Conservation (phyloP, 495 filamentous ascomycete genomes). For the Aspergillus avenaceus region DNA sequence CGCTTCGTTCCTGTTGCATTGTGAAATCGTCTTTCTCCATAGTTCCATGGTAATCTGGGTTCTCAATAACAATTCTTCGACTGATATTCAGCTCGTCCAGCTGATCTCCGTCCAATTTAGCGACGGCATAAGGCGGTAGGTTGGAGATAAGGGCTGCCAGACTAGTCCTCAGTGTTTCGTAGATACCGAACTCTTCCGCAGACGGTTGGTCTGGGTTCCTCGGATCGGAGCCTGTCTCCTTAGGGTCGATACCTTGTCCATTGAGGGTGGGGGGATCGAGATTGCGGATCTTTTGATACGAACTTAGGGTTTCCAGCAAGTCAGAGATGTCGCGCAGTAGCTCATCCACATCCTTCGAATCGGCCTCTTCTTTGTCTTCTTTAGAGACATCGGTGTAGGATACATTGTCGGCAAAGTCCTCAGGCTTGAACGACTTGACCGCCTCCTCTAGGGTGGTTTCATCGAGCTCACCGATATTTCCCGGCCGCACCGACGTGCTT, state of each 20-base stretch:
- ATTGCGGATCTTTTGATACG: constrained; percentile 80
- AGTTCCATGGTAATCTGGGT: constrained; percentile 67
- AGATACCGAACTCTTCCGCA: constrained; percentile 64
- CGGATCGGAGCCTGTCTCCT: constrained; percentile 28
- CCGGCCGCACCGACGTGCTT: constrained; percentile 37
- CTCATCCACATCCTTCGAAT: constrained; percentile 54
- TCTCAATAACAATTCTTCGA: constrained; percentile 70
- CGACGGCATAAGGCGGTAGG: constrained; percentile 80
- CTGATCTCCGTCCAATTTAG: constrained; percentile 81
- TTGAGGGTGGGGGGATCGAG: constrained; percentile 43
- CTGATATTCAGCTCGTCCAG: constrained; percentile 77
- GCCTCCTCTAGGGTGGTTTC: constrained; percentile 47
- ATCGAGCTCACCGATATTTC: constrained; percentile 43
- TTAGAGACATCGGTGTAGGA: constrained; percentile 40
- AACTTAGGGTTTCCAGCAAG: constrained; percentile 77
- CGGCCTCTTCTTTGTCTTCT: constrained; percentile 45
- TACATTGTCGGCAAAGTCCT: constrained; percentile 27
- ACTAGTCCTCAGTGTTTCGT: constrained; percentile 70
- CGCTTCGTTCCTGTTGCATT: constrained; percentile 33
- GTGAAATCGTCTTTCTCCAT: constrained; percentile 81
- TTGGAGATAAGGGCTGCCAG: constrained; percentile 66
- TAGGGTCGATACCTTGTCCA: constrained; percentile 39
- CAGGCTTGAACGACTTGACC: constrained; percentile 43
- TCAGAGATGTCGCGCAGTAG: constrained; percentile 76
- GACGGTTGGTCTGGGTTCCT: constrained; percentile 50